These are phyloP conservation scores for Medicago lupulina DNA, from an alignment of 306 rosid genomes.

Conservation along the genomic window DNA sequence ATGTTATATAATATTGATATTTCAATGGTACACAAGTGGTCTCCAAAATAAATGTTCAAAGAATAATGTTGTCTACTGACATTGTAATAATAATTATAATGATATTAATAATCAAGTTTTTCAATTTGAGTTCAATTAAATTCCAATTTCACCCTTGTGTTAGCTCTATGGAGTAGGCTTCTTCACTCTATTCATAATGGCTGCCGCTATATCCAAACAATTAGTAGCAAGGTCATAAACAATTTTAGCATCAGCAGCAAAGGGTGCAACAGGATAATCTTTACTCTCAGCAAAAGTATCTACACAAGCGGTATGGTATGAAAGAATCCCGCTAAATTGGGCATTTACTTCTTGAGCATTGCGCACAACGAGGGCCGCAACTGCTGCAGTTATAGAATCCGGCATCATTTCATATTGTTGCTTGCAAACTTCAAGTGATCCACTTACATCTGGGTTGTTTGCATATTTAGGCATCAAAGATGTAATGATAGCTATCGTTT, in stretches of 20 bases:
- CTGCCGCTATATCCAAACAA: constrained; percentile 29
- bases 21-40: too few species aligned
- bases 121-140: background rate
- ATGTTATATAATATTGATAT: too few species aligned
- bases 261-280: background rate
- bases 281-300: background rate
- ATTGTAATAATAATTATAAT: too few species aligned
- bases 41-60: background rate
- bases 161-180: background rate
- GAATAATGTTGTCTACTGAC: background rate
- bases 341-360: background rate
- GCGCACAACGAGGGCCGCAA: fast-evolving
- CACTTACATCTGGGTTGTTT: background rate
- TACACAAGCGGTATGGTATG: background rate
- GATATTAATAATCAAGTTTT: background rate
- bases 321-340: background rate
- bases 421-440: background rate
- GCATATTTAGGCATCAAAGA: background rate
- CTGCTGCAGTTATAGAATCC: fast-evolving
- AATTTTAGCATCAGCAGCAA: background rate
- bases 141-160: background rate
- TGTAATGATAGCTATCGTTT: background rate
- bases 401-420: background rate
- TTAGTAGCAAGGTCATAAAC: background rate
- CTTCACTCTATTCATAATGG: constrained; percentile 9